Percentiles rank a stretch among this genome's conserved stretches.
These are phyloP conservation scores for Salix viminalis DNA, from an alignment of 345 rosid genomes.

Conservation along the genomic window DNA sequence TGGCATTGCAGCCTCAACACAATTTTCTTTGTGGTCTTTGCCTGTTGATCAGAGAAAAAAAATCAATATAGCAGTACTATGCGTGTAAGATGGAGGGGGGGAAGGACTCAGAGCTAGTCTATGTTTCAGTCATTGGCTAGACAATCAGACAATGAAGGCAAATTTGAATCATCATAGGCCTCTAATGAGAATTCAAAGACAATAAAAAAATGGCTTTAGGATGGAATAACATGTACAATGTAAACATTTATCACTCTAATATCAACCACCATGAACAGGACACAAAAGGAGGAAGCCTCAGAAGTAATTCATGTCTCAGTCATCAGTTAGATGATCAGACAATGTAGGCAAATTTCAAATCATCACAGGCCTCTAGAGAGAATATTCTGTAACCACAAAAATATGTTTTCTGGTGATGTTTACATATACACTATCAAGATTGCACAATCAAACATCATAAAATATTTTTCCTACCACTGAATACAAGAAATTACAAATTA, in stretches of 20 bases:
- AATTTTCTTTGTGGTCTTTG: constrained; percentile 15
- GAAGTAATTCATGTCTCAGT: background rate
- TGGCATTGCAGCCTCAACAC: constrained; percentile 21
- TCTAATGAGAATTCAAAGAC: background rate
- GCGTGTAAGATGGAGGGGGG: background rate
- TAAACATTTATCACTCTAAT: background rate
- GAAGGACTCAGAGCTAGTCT: background rate
- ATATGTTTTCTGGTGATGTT: background rate
- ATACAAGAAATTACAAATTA: background rate
- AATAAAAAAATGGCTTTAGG: background rate
- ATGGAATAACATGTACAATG: background rate
- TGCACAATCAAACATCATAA: background rate
- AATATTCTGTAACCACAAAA: background rate
- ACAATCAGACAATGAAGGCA: constrained; percentile 15
- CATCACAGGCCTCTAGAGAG: background rate
- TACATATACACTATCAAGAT: background rate
- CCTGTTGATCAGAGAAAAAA: background rate
- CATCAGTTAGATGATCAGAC: constrained; percentile 1
- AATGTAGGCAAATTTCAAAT: constrained; percentile 6
- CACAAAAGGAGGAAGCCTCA: background rate
- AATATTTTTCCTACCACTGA: background rate
- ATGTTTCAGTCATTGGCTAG: background rate
- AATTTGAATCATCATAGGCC: constrained; percentile 5
- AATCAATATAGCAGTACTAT: background rate
- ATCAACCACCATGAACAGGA: background rate